A percentile compares a stretch with the other conserved stretches of the same genome.
Evolutionary conservation across 768 basidiomycete species (phyloP).

Genomic region (Boletus bicolor): DNA sequence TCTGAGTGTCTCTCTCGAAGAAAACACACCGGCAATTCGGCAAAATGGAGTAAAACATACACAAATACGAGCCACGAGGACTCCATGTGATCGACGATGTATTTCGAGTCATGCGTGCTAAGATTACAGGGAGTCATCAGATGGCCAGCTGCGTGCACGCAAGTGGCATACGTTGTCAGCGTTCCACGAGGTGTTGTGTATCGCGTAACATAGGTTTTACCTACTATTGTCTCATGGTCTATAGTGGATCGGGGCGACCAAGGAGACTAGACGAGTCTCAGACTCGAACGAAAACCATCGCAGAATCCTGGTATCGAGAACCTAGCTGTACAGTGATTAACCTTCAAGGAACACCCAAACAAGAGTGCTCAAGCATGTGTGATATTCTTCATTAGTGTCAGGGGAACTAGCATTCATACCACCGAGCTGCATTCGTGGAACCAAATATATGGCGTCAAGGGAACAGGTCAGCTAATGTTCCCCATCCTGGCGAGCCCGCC

Average conservation of each 20-base stretch:
- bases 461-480: background rate
- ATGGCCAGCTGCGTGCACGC: background rate
- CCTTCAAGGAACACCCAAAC: background rate
- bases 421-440: background rate
- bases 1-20: background rate
- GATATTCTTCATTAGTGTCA: background rate
- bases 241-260: background rate
- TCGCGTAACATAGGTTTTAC: background rate
- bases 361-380: background rate
- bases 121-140: background rate
- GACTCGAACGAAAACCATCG: background rate
- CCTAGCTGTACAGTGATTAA: background rate
- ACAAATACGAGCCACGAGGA: conserved; percentile 1
- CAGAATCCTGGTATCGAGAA: background rate
- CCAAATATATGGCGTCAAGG: background rate
- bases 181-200: background rate
- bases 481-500: background rate
- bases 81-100: background rate
- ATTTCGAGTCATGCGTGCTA: background rate
- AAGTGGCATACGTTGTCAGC: background rate
- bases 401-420: too few relatives aligned
- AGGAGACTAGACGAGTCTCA: too few relatives aligned
- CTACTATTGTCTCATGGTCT: background rate
- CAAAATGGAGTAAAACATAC: background rate
- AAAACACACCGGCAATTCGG: background rate